phyloP scores from a whole-genome alignment of 1,139 yeast species.

The Candida smagusa region DNA sequence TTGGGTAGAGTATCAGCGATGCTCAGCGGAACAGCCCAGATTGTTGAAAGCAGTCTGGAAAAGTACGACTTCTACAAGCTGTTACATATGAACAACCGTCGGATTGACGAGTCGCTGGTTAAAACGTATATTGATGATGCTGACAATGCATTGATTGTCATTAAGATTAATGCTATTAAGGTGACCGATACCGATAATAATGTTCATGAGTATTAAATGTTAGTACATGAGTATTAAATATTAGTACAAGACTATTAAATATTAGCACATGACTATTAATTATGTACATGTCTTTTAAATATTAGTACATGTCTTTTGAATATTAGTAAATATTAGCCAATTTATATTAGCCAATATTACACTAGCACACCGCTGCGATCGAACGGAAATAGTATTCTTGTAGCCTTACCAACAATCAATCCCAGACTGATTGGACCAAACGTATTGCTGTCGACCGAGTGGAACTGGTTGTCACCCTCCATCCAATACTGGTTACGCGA shows the following conservation, averaged over 20 bases:
- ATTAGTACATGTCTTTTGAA: too few relatives aligned
- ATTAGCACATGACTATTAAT: too few relatives aligned
- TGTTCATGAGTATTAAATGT: constrained; percentile 41
- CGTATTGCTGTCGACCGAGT: constrained; percentile 76
- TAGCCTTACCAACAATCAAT: constrained; percentile 70
- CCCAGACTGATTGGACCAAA: constrained; percentile 87
- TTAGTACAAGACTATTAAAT: too few relatives aligned
- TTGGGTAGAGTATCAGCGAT: constrained; percentile 76
- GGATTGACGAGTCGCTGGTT: constrained; percentile 69
- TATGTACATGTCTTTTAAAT: too few relatives aligned
- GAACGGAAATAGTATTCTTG: constrained; percentile 10
- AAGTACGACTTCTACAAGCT: constrained; percentile 55
- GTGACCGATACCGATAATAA: constrained; percentile 81
- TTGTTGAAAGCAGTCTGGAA: constrained; percentile 44
- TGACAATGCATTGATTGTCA: constrained; percentile 61
- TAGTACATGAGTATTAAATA: background rate
- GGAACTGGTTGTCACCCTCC: constrained; percentile 86
- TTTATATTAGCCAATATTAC: too few relatives aligned
- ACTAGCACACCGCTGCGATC: too few relatives aligned
- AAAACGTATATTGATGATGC: constrained; percentile 45
- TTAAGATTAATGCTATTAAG: constrained; percentile 62
- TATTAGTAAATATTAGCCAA: too few relatives aligned
- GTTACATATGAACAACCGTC: constrained; percentile 56
- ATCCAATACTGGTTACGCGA: constrained; percentile 90
- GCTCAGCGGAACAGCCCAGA: constrained; percentile 65